Evolutionary conservation across 441 rosid species (phyloP).

Genomic region (Jatropha multifida): DNA sequence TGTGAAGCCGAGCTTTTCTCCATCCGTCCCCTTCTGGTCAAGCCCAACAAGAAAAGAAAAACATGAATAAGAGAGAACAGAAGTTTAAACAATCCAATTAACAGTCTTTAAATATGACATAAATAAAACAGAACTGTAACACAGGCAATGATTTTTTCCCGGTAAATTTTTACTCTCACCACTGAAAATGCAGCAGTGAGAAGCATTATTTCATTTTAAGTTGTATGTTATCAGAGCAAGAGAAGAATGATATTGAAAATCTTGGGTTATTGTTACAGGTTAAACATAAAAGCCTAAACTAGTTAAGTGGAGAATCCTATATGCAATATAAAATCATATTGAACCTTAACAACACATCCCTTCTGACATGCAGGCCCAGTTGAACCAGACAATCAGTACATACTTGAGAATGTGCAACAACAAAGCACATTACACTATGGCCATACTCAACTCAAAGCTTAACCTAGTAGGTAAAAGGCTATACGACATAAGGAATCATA

Average conservation of each 20-base stretch:
- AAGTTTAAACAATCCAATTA: constrained; percentile 16
- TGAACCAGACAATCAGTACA: neutral
- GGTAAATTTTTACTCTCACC: neutral
- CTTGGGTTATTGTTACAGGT: neutral
- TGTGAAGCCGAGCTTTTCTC: constrained; percentile 64
- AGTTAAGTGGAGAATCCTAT: neutral
- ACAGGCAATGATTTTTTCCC: constrained; percentile 1
- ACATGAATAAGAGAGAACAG: constrained; percentile 11
- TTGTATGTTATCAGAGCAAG: neutral
- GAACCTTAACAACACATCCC: neutral
- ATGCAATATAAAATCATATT: constrained; percentile 1
- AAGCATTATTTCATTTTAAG: neutral
- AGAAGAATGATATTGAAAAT: neutral
- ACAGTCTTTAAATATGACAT: neutral
- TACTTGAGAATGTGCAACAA: neutral
- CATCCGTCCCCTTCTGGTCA: constrained; percentile 64
- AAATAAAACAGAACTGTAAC: neutral
- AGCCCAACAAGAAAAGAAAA: constrained; percentile 1
- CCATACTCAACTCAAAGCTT: neutral
- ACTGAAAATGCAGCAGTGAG: neutral
- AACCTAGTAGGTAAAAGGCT: neutral
- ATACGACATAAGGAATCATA: neutral
- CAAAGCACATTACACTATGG: neutral
- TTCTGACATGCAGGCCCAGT: neutral
- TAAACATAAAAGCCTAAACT: neutral